Evolutionary conservation across 768 basidiomycete genomes (phyloP).

Genomic region (Trametes punicea): DNA sequence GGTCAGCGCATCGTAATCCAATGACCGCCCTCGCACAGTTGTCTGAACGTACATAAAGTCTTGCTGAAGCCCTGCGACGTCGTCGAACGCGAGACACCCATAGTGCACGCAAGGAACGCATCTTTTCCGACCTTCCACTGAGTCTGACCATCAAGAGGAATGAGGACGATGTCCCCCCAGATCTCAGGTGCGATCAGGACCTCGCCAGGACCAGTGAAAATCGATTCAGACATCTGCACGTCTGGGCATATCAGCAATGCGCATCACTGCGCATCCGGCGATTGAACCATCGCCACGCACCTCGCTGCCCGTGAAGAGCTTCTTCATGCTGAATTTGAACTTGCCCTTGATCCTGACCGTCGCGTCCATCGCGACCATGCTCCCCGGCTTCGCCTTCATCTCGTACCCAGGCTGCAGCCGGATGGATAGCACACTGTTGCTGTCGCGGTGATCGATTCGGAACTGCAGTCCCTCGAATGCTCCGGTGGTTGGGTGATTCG

Average conservation of each 20-base stretch:
- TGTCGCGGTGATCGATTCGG: slow-evolving; percentile 32
- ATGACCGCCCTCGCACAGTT: too few species aligned
- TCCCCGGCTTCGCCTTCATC: slow-evolving; percentile 32
- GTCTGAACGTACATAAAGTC: slow-evolving; percentile 27
- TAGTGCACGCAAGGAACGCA: slow-evolving; percentile 31
- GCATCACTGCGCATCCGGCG: neutral
- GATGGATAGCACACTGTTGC: slow-evolving; percentile 31
- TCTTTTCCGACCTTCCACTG: slow-evolving; percentile 31
- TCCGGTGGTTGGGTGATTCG: slow-evolving; percentile 22
- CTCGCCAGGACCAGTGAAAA: slow-evolving; percentile 31
- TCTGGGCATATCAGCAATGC: neutral
- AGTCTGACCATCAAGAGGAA: slow-evolving; percentile 27
- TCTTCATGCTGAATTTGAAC: slow-evolving; percentile 29
- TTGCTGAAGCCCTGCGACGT: slow-evolving; percentile 32
- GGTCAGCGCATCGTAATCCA: neutral
- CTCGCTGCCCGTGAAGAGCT: slow-evolving; percentile 29
- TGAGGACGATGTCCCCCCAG: slow-evolving; percentile 35
- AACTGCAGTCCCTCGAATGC: slow-evolving; percentile 28
- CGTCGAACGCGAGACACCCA: slow-evolving; percentile 23
- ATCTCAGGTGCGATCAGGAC: slow-evolving; percentile 33
- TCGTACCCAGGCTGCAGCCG: slow-evolving; percentile 28
- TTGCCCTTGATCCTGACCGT: slow-evolving; percentile 32
- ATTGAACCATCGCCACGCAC: slow-evolving; percentile 2
- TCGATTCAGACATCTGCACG: slow-evolving; percentile 26
- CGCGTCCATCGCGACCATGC: slow-evolving; percentile 34